A percentile compares a stretch with the other conserved stretches of the same genome.
These are phyloP conservation scores for Erodium maritimum DNA, from an alignment of 345 rosid species.

Conservation along the genomic window DNA sequence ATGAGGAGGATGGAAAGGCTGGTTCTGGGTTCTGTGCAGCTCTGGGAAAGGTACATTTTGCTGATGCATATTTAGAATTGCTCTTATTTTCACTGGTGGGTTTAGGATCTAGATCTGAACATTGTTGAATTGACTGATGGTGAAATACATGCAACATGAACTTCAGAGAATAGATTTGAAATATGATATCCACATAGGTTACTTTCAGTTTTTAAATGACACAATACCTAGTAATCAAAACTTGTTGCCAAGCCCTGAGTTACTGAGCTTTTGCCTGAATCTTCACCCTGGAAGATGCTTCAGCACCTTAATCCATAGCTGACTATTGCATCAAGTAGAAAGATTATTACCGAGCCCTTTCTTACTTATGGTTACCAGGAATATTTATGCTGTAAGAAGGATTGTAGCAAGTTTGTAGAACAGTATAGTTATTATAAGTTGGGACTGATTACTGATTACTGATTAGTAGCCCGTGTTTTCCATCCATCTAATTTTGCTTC, in stretches of 20 bases:
- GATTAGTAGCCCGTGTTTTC: not conserved
- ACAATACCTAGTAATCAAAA: not conserved
- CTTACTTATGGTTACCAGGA: not conserved
- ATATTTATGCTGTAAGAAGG: too few species aligned
- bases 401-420: too few species aligned
- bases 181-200: not conserved
- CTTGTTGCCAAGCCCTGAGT: too few species aligned
- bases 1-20: constrained; percentile 21
- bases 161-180: not conserved
- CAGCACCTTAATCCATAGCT: not conserved
- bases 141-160: not conserved
- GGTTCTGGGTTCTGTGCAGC: constrained; percentile 20
- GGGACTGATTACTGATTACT: too few species aligned
- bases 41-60: constrained; percentile 31
- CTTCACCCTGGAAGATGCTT: too few species aligned
- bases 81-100: not conserved
- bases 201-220: not conserved
- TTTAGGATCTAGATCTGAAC: not conserved
- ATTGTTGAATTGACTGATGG: not conserved
- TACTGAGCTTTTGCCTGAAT: too few species aligned
- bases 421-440: not conserved
- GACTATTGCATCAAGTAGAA: not conserved
- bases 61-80: not conserved
- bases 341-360: not conserved
- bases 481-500: not conserved